phyloP scores from a whole-genome alignment of 1,284 basidiomycete genomes.

The Mycena citricolor region DNA sequence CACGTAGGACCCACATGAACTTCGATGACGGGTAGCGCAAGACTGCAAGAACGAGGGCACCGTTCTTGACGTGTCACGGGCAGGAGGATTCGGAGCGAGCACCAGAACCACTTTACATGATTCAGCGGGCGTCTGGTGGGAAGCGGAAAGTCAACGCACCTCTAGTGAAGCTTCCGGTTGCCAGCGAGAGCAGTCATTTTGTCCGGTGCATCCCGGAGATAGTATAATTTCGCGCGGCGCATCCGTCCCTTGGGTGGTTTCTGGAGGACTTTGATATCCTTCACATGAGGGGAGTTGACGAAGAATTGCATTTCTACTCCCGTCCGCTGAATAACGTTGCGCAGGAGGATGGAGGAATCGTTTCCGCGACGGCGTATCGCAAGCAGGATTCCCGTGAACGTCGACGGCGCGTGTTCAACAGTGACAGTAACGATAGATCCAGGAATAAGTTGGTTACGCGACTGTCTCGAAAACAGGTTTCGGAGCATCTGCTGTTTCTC shows the following conservation, averaged over 20 bases:
- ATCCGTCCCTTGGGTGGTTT: slow-evolving; percentile 59
- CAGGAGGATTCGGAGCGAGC: too few relatives aligned
- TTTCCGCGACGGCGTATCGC: slow-evolving; percentile 76
- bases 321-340: slow-evolving; percentile 86
- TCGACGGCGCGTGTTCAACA: slow-evolving; percentile 67
- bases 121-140: background rate
- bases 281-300: slow-evolving; percentile 80
- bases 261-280: slow-evolving; percentile 77
- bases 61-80: too few relatives aligned
- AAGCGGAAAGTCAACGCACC: slow-evolving; percentile 17
- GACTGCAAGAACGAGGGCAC: too few relatives aligned
- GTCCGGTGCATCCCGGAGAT: slow-evolving; percentile 73
- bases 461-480: slow-evolving; percentile 69
- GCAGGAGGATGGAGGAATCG: slow-evolving; percentile 79
- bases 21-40: too few relatives aligned
- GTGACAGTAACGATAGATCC: slow-evolving; percentile 82
- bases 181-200: slow-evolving; percentile 80
- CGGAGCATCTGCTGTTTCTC: slow-evolving; percentile 68
- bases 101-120: background rate
- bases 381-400: slow-evolving; percentile 86
- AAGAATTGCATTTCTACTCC: slow-evolving; percentile 92
- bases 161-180: slow-evolving; percentile 38
- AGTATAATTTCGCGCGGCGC: slow-evolving; percentile 76
- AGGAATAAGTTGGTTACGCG: slow-evolving; percentile 65
- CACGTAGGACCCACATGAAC: too few relatives aligned